These are phyloP conservation scores for Trypanosoma melophagium DNA, from an alignment of 208 protist genomes.

Conservation along the genomic window DNA sequence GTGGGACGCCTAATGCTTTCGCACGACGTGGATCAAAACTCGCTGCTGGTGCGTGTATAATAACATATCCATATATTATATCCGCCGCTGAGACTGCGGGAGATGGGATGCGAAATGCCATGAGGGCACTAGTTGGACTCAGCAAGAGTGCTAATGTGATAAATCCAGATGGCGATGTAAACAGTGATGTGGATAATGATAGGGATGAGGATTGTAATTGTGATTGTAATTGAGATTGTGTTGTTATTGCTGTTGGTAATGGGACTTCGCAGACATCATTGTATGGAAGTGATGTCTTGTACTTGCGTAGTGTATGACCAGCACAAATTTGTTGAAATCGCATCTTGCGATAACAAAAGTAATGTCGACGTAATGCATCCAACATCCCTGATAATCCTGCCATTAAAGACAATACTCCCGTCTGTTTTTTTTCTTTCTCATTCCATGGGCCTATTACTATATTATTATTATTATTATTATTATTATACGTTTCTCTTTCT, in stretches of 20 bases:
- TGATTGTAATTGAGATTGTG: not conserved
- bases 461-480: not conserved
- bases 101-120: conserved; percentile 26
- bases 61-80: conserved; percentile 52
- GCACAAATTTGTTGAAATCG: conserved; percentile 45
- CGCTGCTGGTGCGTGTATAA: conserved; percentile 49
- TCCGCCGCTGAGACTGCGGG: not conserved
- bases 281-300: conserved; percentile 8
- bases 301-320: conserved; percentile 1
- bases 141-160: conserved; percentile 23
- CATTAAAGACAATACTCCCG: no score
- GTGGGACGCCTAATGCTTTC: conserved; percentile 53
- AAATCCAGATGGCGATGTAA: not conserved
- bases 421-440: no score
- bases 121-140: conserved; percentile 27
- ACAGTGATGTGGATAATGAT: no score
- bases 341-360: conserved; percentile 74
- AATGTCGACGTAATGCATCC: conserved; percentile 50
- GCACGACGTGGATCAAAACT: conserved; percentile 59
- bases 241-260: not conserved
- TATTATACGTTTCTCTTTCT: not conserved
- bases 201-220: not conserved
- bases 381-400: conserved; percentile 52
- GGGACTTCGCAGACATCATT: conserved; percentile 28
- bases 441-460: not conserved